Evolutionary conservation across 1,284 basidiomycete genomes (phyloP).

Genomic region (Rhodotorula sp.): DNA sequence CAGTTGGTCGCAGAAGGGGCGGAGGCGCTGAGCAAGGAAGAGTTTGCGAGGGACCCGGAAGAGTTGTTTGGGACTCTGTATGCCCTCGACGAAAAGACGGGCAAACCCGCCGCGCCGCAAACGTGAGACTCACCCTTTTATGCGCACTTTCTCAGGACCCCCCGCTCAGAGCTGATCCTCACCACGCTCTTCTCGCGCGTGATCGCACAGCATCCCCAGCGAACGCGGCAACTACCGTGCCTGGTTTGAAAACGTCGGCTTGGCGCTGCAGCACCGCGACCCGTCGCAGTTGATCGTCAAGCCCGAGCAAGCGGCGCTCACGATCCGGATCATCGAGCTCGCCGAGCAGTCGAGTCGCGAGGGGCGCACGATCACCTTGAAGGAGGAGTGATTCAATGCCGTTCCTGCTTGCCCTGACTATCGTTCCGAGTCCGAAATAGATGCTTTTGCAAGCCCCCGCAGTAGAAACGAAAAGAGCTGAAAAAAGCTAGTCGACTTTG

Average conservation of each 20-base stretch:
- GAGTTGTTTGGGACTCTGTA: conserved; percentile 33
- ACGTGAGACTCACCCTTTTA: neutral
- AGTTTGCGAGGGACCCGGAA: conserved; percentile 62
- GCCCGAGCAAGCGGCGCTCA: conserved; percentile 66
- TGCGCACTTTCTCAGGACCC: neutral
- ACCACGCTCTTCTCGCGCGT: too few species aligned
- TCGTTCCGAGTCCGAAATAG: too few species aligned
- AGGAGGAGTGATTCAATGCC: neutral
- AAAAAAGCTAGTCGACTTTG: too few species aligned
- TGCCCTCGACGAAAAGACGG: neutral
- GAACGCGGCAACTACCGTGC: conserved; percentile 16
- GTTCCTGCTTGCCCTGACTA: too few species aligned
- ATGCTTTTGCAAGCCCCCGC: too few species aligned
- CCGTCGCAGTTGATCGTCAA: conserved; percentile 61
- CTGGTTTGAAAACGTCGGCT: conserved; percentile 43
- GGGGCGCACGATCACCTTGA: conserved; percentile 56
- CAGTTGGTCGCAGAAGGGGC: conserved; percentile 45
- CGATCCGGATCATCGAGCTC: conserved; percentile 71
- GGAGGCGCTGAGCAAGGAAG: conserved; percentile 50
- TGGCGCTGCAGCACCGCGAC: conserved; percentile 56
- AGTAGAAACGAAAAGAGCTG: too few species aligned
- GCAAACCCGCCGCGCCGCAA: neutral
- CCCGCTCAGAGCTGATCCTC: neutral
- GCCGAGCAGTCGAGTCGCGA: conserved; percentile 64
- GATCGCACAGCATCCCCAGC: conserved; percentile 8